Base-by-base conservation (phyloP, 2,329 filamentous ascomycete species). In the Calonectria multiphialidica region DNA sequence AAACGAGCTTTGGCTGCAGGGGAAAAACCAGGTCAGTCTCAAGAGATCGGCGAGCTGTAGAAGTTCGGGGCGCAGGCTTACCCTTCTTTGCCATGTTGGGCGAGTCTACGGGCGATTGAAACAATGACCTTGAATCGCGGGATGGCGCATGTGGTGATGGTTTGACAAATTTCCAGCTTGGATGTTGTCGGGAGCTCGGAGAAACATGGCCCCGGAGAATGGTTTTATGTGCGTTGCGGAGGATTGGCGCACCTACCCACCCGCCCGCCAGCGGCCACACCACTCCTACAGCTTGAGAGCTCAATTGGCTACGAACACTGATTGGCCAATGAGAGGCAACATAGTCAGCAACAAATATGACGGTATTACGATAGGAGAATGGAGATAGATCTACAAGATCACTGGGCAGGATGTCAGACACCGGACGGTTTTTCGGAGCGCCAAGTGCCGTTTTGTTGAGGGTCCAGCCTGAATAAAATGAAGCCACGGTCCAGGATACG, bases 1-100 rank as follows among this genome's bases (percentile, higher is more conserved):
- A 96, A 93, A 84, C 97, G 95, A 82, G 96, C 94, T 89, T 98
- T 98, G 73, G 89, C 95, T 97, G 83, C 45, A 30, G 49, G 45
- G 7, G 28, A 37, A 16, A 28, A 66, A 47, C 70, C 64, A 49
- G n/a, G 72, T 79, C 37, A 77, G 72, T 45, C n/a, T 13, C 23
- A 18, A 3, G 2, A 23, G 5, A 18, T 2, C 12, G 1, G 2
- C 3, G 45, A 21, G 13, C 2, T 10, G 35, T 45, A n/a, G 25
- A 12, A n/a, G 21, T 9, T 18, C 21, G n/a, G n/a, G 23, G 5
- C 10, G 37, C 12, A 15, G n/a, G 21, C 55, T 44, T 75, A 80
- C 78, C 72, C 68, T 80, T 80, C 76, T 80, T 80, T 72, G 78
- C 78, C 78, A 79, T 79, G 42, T 55, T 78, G 74, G 72, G 47